Conservation (phyloP, 306 rosid genomes). For the Hippophae gyantsensis region DNA sequence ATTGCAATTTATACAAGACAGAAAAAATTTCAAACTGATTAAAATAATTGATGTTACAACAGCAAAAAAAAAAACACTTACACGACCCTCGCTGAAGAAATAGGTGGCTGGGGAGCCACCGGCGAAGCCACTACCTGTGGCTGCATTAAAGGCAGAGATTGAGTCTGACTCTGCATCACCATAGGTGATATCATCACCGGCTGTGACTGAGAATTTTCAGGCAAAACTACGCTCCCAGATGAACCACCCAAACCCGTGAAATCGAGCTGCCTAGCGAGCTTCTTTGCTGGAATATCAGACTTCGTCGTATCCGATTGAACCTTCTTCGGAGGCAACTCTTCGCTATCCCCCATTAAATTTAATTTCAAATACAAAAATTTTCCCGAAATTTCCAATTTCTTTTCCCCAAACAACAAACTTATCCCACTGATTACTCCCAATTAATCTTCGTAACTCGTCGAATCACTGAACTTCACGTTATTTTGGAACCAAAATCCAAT, state of each 20-base stretch:
- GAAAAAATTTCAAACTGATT: neutral
- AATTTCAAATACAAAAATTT: slow-evolving; percentile 24
- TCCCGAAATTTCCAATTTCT: slow-evolving; percentile 18
- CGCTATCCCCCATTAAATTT: slow-evolving; percentile 71
- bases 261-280: slow-evolving; percentile 92
- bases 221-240: slow-evolving; percentile 25
- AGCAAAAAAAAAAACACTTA: slow-evolving; percentile 32
- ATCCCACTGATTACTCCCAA: slow-evolving; percentile 25
- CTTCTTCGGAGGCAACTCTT: slow-evolving; percentile 48
- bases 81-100: slow-evolving; percentile 52
- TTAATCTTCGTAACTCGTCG: slow-evolving; percentile 3
- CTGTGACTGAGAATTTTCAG: slow-evolving; percentile 30
- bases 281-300: slow-evolving; percentile 66
- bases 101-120: slow-evolving; percentile 36
- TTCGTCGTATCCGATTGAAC: slow-evolving; percentile 31
- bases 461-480: slow-evolving; percentile 28
- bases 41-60: neutral
- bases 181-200: slow-evolving; percentile 1
- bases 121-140: slow-evolving; percentile 21
- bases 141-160: slow-evolving; percentile 11
- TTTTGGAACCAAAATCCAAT: slow-evolving; percentile 44
- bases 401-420: slow-evolving; percentile 8
- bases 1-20: neutral
- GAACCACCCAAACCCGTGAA: slow-evolving; percentile 55
- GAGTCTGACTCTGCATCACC: slow-evolving; percentile 7